A percentile compares a stretch with the other conserved stretches of the same genome.
Evolutionary conservation across 2,329 filamentous ascomycete species (phyloP).

Genomic region (Trichoderma simmonsii): DNA sequence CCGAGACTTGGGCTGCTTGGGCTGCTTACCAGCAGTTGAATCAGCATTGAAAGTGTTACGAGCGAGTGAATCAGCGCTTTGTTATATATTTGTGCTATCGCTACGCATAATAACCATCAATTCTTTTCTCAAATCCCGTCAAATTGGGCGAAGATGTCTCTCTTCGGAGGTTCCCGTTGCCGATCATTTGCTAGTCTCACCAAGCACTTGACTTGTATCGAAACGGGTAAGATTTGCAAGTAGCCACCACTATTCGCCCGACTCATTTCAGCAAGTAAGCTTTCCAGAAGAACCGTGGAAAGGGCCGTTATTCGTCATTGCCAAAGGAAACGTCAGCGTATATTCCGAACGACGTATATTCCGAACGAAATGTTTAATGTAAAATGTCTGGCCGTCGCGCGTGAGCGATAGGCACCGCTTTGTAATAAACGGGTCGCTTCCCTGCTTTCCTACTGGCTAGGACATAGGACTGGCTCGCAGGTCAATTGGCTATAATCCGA

Average conservation of each 20-base stretch:
- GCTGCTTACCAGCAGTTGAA: background rate
- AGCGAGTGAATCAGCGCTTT: background rate
- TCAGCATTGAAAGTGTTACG: too few relatives aligned
- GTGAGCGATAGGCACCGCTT: background rate
- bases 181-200: background rate
- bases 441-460: background rate
- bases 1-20: background rate
- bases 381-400: background rate
- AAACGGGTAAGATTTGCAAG: background rate
- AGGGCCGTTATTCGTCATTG: background rate
- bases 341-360: too few relatives aligned
- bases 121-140: background rate
- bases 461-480: background rate
- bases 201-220: background rate
- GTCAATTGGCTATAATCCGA: background rate
- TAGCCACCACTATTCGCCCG: background rate
- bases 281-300: background rate
- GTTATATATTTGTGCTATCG: background rate
- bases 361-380: background rate
- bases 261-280: background rate
- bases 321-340: background rate
- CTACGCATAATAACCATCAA: background rate
- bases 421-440: background rate
- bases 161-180: background rate
- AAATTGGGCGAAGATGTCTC: background rate